Conservation (phyloP, 2,329 filamentous ascomycete genomes). For the Rutstroemia sp. region DNA sequence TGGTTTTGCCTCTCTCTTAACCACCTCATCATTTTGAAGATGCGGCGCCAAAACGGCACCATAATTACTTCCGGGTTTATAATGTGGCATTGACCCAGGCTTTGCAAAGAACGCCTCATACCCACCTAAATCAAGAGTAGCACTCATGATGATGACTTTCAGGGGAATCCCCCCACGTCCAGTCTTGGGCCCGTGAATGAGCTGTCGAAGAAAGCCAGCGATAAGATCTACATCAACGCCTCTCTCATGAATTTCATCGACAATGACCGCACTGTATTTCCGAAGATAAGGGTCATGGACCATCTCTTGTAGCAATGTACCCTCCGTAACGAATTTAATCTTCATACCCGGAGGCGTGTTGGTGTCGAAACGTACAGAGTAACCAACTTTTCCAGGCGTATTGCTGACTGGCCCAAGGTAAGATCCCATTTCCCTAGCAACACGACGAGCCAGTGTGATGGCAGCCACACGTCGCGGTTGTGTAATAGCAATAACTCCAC, state of each 20-base stretch:
- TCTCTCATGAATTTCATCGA: constrained; percentile 95
- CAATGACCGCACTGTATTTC: constrained; percentile 82
- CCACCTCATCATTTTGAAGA: constrained; percentile 10
- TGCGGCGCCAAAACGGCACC: constrained; percentile 20
- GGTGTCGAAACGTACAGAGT: constrained; percentile 91
- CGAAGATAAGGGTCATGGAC: constrained; percentile 73
- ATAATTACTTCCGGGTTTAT: constrained; percentile 26
- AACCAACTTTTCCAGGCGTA: constrained; percentile 56
- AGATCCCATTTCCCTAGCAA: constrained; percentile 74
- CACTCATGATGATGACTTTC: constrained; percentile 95
- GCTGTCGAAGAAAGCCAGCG: constrained; percentile 77
- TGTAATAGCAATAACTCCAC: constrained; percentile 84
- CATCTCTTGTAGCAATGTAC: constrained; percentile 92
- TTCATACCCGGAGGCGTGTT: constrained; percentile 71
- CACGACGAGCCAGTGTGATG: constrained; percentile 80
- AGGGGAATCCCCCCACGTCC: constrained; percentile 66
- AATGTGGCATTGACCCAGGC: constrained; percentile 17
- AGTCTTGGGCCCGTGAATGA: constrained; percentile 55
- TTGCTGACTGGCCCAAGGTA: constrained; percentile 39
- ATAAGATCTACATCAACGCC: constrained; percentile 91
- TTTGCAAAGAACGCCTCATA: constrained; percentile 66
- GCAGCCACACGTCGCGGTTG: constrained; percentile 91
- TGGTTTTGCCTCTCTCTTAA: not conserved
- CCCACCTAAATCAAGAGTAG: constrained; percentile 80
- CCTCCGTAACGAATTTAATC: constrained; percentile 93